phyloP scores from a whole-genome alignment of 805 yeast genomes.

The Nakazawaea peltata region DNA sequence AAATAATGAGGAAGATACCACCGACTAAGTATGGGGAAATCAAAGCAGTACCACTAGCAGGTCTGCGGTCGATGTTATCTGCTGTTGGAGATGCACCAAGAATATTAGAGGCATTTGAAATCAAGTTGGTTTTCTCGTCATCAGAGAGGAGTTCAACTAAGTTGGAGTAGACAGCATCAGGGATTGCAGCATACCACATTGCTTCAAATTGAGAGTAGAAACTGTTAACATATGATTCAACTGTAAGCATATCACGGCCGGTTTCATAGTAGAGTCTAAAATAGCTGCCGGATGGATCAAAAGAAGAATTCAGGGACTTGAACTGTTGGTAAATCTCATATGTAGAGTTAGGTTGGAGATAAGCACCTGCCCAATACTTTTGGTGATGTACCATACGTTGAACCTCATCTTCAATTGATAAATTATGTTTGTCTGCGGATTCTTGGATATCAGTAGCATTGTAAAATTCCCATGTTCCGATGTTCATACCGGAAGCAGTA shows the following conservation, averaged over 20 bases:
- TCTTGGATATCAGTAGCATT: constrained; percentile 18
- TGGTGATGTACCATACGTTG: constrained; percentile 41
- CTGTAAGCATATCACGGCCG: constrained; percentile 50
- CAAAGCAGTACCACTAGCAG: constrained; percentile 39
- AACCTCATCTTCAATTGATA: constrained; percentile 30
- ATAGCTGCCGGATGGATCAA: constrained; percentile 22
- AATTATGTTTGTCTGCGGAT: constrained; percentile 19
- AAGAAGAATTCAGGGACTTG: constrained; percentile 23
- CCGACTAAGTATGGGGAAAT: constrained; percentile 71
- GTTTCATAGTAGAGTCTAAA: constrained; percentile 39
- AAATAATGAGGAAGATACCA: constrained; percentile 56
- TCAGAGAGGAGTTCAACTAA: background rate
- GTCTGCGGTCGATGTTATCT: constrained; percentile 36
- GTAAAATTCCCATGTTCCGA: constrained; percentile 17
- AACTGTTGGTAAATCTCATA: constrained; percentile 21
- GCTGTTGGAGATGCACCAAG: too few species aligned
- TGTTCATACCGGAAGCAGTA: background rate
- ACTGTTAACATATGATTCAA: constrained; percentile 37
- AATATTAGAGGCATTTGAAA: constrained; percentile 1
- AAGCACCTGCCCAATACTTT: constrained; percentile 58
- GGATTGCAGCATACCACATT: constrained; percentile 13
- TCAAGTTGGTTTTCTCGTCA: background rate
- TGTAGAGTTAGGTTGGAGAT: constrained; percentile 42
- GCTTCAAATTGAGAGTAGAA: constrained; percentile 28
- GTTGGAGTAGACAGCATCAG: background rate